A percentile compares a stretch with the other conserved stretches of the same genome.
These are phyloP conservation scores for Aegle marmelos DNA, from an alignment of 345 rosid species.

Conservation along the genomic window DNA sequence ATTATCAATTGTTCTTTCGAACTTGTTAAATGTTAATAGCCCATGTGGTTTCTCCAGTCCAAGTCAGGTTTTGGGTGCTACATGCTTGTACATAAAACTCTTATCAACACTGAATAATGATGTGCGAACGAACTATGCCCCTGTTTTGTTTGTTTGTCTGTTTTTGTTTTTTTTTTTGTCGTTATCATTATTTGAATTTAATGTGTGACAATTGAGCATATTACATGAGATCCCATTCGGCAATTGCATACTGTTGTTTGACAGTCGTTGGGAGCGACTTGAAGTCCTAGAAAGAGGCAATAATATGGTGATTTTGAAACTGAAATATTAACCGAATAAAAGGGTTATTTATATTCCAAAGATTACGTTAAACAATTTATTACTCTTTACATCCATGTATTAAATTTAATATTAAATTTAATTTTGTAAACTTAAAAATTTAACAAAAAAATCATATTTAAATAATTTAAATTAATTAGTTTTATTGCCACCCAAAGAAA, in stretches of 20 bases:
- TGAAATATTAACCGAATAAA: too few relatives aligned
- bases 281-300: too few relatives aligned
- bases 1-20: constrained; percentile 13
- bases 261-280: background rate
- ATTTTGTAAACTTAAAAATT: too few relatives aligned
- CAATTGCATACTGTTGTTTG: background rate
- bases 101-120: constrained; percentile 23
- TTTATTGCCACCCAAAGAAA: too few relatives aligned
- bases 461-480: too few relatives aligned
- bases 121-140: constrained; percentile 1
- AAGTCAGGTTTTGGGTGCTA: constrained; percentile 23
- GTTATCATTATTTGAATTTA: background rate
- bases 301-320: too few relatives aligned
- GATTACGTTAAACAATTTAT: too few relatives aligned
- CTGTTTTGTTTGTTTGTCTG: background rate
- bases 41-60: constrained; percentile 23
- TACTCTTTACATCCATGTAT: too few relatives aligned
- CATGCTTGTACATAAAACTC: constrained; percentile 45
- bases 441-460: too few relatives aligned
- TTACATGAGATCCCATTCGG: background rate
- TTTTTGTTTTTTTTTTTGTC: too few relatives aligned
- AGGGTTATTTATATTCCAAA: too few relatives aligned
- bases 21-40: constrained; percentile 30
- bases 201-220: background rate
- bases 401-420: too few relatives aligned